Base-by-base conservation (phyloP, 2,329 filamentous ascomycete genomes). In the Fusarium bulbicola region DNA sequence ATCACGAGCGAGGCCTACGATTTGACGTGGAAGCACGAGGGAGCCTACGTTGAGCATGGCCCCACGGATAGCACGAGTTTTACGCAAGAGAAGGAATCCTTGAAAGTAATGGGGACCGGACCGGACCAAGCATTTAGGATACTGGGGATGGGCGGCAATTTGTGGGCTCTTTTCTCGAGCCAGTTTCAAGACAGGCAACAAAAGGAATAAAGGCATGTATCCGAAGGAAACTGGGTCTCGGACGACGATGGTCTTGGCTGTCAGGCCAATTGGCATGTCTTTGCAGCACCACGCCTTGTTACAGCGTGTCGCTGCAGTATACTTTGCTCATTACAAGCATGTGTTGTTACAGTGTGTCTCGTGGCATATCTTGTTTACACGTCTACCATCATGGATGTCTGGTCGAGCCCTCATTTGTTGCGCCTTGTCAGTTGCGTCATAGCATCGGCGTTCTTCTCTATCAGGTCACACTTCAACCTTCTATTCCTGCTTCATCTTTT, bases 371-470 rank as follows among this genome's bases (percentile, higher is more conserved):
- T n/a, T 24, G 32, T 36, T 40, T 39, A 16, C 20, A 40, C 47
- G 20, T 59, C 54, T 43, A 50, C 53, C 39, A 57, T 58, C 24
- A 14, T 28, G 47, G 21, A 37, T 40, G 24, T 42, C 42, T 65
- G 45, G 36, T 60, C 30, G 53, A 59, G 43, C 45, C 58, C 43
- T 67, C 59, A 43, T 43, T 39, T 59, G 40, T 60, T 67, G 58
- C 30, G 57, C 57, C 61, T 61, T 59, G 43, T 61, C 42, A 62
- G 64, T 54, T 72, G 70, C 67, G 68, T 74, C 77, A 79, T 79
- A 76, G 76, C 69, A 77, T 74, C 68, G 77, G 76, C 72, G 76
- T 74, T 75, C 37, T 64, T 47, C 34, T 58, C 52, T 45, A 47
- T 58, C 62, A 32, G 40, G 46, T 37, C 37, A 36, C 30, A 39